phyloP scores from a whole-genome alignment of 2,329 filamentous ascomycete species.

The Paracoccidioides brasiliensis region DNA sequence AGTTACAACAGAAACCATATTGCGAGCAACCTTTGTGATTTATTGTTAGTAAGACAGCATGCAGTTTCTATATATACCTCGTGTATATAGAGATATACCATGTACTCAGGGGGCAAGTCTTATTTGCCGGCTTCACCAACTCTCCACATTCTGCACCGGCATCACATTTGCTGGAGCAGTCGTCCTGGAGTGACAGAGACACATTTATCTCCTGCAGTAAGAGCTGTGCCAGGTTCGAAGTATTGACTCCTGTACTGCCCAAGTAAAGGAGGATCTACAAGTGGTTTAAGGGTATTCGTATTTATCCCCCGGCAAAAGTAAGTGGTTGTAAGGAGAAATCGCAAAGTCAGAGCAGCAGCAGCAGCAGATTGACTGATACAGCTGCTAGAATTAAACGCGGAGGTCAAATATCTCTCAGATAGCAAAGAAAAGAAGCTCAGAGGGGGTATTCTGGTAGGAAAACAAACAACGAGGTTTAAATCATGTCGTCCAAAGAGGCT shows the following conservation, averaged over 20 bases:
- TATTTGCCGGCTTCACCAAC: constrained; percentile 11
- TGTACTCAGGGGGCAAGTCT: constrained; percentile 17
- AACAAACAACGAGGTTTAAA: neutral
- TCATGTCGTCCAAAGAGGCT: neutral
- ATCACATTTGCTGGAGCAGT: constrained; percentile 15
- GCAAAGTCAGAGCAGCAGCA: neutral
- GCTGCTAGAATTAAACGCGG: neutral
- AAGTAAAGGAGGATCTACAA: neutral
- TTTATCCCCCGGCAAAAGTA: neutral
- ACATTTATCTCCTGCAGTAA: neutral
- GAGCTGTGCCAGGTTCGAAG: neutral
- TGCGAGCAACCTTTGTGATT: constrained; percentile 22
- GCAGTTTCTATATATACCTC: constrained; percentile 16
- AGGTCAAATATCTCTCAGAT: neutral
- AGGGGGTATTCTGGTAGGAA: neutral
- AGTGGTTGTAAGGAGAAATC: neutral
- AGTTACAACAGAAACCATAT: constrained; percentile 20
- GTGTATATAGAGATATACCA: constrained; percentile 9
- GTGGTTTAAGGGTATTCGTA: neutral
- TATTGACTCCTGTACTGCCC: neutral
- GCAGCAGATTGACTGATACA: neutral
- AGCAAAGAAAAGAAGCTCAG: neutral
- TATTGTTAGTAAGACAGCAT: constrained; percentile 5
- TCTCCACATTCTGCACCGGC: constrained; percentile 27
- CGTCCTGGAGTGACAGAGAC: neutral